Conservation (phyloP, 345 rosid species). For the Linum tenue region DNA sequence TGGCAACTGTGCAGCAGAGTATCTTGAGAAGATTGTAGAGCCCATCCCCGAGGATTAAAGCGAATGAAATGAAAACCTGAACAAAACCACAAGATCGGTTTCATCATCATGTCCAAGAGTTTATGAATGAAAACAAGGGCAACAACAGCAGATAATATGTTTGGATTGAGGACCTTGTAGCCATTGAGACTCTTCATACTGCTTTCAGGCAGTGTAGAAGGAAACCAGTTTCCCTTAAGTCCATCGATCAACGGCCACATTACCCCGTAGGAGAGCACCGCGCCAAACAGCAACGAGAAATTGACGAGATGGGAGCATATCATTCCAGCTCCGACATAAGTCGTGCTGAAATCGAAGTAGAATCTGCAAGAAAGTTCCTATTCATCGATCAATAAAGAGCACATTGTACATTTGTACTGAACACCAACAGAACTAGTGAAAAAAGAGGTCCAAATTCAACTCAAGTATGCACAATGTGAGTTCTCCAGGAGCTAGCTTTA, state of each 20-base stretch:
- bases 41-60: slow-evolving; percentile 88
- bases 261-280: slow-evolving; percentile 80
- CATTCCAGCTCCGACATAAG: slow-evolving; percentile 92
- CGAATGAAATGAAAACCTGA: slow-evolving; percentile 76
- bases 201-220: slow-evolving; percentile 39
- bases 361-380: slow-evolving; percentile 39
- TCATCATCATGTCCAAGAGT: neutral
- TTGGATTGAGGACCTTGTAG: slow-evolving; percentile 45
- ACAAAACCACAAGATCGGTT: neutral
- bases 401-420: slow-evolving; percentile 12
- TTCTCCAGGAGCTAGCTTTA: neutral
- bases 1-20: slow-evolving; percentile 43
- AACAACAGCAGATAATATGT: neutral
- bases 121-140: neutral
- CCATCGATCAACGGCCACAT: slow-evolving; percentile 82
- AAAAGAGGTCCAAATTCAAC: neutral
- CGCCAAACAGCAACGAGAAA: slow-evolving; percentile 78
- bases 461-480: too few species aligned
- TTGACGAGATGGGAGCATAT: slow-evolving; percentile 88
- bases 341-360: slow-evolving; percentile 82
- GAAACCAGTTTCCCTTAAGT: slow-evolving; percentile 73
- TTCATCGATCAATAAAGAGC: neutral
- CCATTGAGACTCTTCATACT: slow-evolving; percentile 88
- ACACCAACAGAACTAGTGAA: neutral
- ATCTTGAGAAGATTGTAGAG: slow-evolving; percentile 85